A percentile compares a stretch with the other conserved stretches of the same genome.
Conservation (phyloP, 2,329 filamentous ascomycete genomes). For the Fusarium foetens region DNA sequence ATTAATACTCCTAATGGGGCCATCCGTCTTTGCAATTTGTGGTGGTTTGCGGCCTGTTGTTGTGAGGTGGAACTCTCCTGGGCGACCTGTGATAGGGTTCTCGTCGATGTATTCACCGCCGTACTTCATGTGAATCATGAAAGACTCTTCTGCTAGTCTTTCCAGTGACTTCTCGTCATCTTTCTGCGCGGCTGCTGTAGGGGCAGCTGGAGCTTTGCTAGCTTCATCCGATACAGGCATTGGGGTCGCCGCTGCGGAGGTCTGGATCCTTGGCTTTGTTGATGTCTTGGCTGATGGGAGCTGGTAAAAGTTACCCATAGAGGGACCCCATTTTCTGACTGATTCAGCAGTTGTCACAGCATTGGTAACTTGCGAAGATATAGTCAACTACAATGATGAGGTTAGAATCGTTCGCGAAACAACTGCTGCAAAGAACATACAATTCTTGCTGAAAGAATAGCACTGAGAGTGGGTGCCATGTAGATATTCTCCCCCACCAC, state of each 20-base stretch:
- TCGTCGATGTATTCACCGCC: conserved; percentile 75
- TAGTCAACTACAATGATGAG: conserved; percentile 55
- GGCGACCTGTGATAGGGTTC: conserved; percentile 73
- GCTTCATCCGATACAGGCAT: conserved; percentile 52
- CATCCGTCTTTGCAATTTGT: conserved; percentile 45
- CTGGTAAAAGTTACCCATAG: conserved; percentile 63
- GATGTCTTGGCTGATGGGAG: conserved; percentile 47
- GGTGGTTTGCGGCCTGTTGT: conserved; percentile 66
- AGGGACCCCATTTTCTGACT: conserved; percentile 65
- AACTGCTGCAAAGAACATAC: conserved; percentile 51
- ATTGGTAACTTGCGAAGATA: conserved; percentile 65
- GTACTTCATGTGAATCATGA: conserved; percentile 66
- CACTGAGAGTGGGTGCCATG: conserved; percentile 70
- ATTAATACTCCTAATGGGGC: conserved; percentile 49
- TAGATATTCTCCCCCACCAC: conserved; percentile 74
- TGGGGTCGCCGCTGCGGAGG: conserved; percentile 60
- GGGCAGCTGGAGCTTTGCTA: conserved; percentile 37
- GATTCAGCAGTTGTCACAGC: conserved; percentile 62
- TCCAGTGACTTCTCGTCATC: conserved; percentile 55
- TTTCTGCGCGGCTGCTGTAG: conserved; percentile 46
- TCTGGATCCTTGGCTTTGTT: conserved; percentile 47
- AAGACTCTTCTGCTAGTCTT: conserved; percentile 66
- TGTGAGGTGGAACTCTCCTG: conserved; percentile 72
- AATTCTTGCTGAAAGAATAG: conserved; percentile 68
- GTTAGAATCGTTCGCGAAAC: conserved; percentile 13